A percentile compares a stretch with the other conserved stretches of the same genome.
These are phyloP conservation scores for Halenospora varia DNA, from an alignment of 495 filamentous ascomycete species.

Conservation along the genomic window DNA sequence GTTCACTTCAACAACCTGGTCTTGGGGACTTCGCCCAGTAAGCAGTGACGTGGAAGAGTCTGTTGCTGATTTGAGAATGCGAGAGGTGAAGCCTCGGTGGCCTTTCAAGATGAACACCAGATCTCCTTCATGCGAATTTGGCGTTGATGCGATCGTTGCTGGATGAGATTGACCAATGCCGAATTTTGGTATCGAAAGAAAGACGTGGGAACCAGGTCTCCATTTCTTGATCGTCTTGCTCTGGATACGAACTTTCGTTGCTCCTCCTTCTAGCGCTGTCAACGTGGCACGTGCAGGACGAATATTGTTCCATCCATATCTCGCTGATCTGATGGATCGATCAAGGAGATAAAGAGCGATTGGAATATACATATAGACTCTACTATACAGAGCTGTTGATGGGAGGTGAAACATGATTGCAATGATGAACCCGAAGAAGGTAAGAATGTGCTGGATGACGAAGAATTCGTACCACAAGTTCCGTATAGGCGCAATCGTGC, in stretches of 20 bases:
- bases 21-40: conserved; percentile 26
- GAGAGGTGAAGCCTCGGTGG: conserved; percentile 66
- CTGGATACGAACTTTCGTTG: conserved; percentile 52
- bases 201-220: conserved; percentile 75
- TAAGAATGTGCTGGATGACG: conserved; percentile 75
- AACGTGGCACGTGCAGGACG: conserved; percentile 28
- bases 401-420: conserved; percentile 67
- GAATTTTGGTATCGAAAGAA: conserved; percentile 68
- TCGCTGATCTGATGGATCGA: conserved; percentile 47
- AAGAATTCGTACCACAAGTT: conserved; percentile 75
- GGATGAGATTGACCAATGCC: conserved; percentile 73
- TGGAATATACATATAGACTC: conserved; percentile 63
- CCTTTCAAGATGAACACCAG: conserved; percentile 71
- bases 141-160: conserved; percentile 65
- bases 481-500: conserved; percentile 67
- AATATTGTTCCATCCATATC: conserved; percentile 62
- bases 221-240: conserved; percentile 58
- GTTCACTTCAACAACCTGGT: conserved; percentile 21
- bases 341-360: conserved; percentile 71
- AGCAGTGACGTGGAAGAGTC: conserved; percentile 13
- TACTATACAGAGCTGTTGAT: conserved; percentile 38
- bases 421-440: conserved; percentile 61
- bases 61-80: conserved; percentile 35
- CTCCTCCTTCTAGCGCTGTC: conserved; percentile 36
- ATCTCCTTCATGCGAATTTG: conserved; percentile 44